phyloP scores from a whole-genome alignment of 1,139 yeast species.

The Blastobotrys petasosporus region DNA sequence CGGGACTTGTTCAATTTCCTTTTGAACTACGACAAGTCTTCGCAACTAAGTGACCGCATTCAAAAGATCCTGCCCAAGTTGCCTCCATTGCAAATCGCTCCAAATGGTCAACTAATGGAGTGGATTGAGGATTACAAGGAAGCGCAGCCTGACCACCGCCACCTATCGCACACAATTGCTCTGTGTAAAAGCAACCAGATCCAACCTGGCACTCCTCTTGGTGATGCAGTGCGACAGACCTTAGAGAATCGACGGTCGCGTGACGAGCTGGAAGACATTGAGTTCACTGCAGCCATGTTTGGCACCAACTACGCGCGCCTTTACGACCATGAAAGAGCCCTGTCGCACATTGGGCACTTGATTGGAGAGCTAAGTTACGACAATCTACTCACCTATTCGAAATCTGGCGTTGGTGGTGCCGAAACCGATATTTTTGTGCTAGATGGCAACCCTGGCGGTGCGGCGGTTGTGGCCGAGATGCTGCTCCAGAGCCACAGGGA shows the following conservation, averaged over 20 bases:
- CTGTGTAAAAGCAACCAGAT: conserved; percentile 10
- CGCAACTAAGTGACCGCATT: not conserved
- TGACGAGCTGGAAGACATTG: conserved; percentile 13
- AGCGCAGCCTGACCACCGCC: conserved; percentile 15
- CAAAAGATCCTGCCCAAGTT: not conserved
- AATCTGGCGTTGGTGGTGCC: conserved; percentile 12
- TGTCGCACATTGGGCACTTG: conserved; percentile 7
- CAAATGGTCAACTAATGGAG: conserved; percentile 13
- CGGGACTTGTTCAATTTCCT: conserved; percentile 10
- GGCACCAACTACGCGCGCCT: conserved; percentile 13
- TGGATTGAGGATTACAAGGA: conserved; percentile 14
- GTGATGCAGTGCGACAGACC: conserved; percentile 9
- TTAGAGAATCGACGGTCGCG: conserved; percentile 6
- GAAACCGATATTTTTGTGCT: conserved; percentile 12
- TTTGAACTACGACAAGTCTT: not conserved
- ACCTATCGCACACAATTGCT: conserved; percentile 12
- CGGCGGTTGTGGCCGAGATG: conserved; percentile 11
- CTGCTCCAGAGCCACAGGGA: conserved; percentile 12
- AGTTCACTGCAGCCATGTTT: conserved; percentile 13
- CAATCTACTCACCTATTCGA: conserved; percentile 11
- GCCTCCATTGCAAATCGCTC: conserved; percentile 11
- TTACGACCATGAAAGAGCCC: conserved; percentile 11
- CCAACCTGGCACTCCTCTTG: conserved; percentile 10
- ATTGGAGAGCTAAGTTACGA: conserved; percentile 12
- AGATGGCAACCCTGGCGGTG: conserved; percentile 16